These are phyloP conservation scores for Nicotiana tomentosiformis DNA, from an alignment of 257 asterid genomes.

Conservation along the genomic window DNA sequence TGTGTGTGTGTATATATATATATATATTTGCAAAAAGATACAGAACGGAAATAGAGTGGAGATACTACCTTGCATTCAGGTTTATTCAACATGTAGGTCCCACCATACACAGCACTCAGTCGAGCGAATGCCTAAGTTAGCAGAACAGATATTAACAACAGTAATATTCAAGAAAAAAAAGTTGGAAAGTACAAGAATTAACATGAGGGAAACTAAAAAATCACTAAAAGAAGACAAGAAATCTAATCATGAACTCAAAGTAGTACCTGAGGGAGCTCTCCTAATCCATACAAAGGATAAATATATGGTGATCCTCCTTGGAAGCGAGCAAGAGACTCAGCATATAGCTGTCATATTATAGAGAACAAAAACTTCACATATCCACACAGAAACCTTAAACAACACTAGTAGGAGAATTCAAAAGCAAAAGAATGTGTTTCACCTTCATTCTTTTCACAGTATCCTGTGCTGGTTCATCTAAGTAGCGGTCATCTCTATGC, in stretches of 20 bases:
- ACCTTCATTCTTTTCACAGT: constrained; percentile 93
- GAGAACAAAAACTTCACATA: constrained; percentile 6
- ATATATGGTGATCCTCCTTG: constrained; percentile 98
- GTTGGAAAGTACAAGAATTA: background rate
- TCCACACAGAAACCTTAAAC: background rate
- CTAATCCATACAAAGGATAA: constrained; percentile 91
- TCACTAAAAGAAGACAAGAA: background rate
- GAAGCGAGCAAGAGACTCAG: constrained; percentile 88
- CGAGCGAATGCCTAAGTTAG: constrained; percentile 85
- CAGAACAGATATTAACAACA: background rate
- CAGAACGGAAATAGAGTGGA: background rate
- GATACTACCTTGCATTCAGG: constrained; percentile 83
- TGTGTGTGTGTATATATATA: too few species aligned
- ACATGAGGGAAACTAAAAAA: background rate
- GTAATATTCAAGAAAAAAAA: background rate
- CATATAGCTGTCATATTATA: constrained; percentile 57
- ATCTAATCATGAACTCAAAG: background rate
- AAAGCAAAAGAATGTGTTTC: background rate
- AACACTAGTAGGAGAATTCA: background rate
- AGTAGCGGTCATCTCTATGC: constrained; percentile 81
- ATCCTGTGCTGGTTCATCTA: constrained; percentile 81
- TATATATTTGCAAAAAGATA: background rate
- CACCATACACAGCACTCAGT: constrained; percentile 97
- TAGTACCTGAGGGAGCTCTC: constrained; percentile 96
- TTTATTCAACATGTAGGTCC: constrained; percentile 93